A percentile compares a stretch with the other conserved stretches of the same genome.
Evolutionary conservation across 371 early-diverging fungal genomes (phyloP).

Genomic region (Phascolomyces articulosus): DNA sequence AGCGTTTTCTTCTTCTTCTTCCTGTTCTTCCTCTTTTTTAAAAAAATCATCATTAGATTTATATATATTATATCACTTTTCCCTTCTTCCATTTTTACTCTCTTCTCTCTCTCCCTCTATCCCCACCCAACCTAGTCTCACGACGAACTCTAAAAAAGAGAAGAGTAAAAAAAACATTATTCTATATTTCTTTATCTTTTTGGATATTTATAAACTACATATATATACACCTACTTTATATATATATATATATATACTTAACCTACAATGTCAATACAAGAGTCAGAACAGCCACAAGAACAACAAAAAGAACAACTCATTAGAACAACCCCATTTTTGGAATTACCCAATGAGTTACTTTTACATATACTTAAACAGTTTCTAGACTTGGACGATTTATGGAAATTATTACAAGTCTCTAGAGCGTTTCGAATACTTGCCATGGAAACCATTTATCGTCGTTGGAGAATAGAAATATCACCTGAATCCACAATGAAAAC

Average conservation of each 20-base stretch:
- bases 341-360: conserved; percentile 43
- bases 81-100: background rate
- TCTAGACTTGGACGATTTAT: conserved; percentile 38
- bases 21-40: no score
- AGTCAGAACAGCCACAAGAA: background rate
- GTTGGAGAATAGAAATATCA: conserved; percentile 43
- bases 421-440: conserved; percentile 33
- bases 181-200: no score
- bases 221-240: no score
- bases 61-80: no score
- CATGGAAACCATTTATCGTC: conserved; percentile 31
- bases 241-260: no score
- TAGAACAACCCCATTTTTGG: conserved; percentile 17
- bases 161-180: no score
- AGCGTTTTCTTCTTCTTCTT: no score
- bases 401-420: conserved; percentile 38
- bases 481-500: conserved; percentile 36
- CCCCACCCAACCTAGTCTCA: no score
- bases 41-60: no score
- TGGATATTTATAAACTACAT: no score
- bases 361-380: conserved; percentile 39
- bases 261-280: background rate
- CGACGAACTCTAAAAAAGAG: no score
- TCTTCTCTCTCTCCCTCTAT: background rate
- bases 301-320: background rate